Evolutionary conservation across 352 stramenopile species (phyloP), one percentile per base, ranked within the genome.

Genomic region (Phytophthora quininea): DNA sequence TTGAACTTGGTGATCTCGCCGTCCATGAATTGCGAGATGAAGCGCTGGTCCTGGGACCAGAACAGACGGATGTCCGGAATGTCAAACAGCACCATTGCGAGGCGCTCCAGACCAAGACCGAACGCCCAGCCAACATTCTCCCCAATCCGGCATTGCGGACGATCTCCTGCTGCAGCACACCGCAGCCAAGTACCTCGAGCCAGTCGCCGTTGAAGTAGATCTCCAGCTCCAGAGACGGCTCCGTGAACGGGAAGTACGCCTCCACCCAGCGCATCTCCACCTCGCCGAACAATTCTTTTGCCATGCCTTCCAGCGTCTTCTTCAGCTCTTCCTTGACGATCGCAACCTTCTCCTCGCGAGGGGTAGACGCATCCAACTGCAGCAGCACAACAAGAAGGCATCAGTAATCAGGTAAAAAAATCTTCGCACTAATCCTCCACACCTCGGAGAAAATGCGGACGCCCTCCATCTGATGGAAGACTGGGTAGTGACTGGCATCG

Each of bases 11-110:
- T 92, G 81, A 99, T 98, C 64, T 96, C 58, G 10, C 95, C 96
- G 58, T 96, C 83, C 67, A 93, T 79, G 73, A 98, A 98, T 65
- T 98, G 92, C 62, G 84, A 98, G 50, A 92, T 82, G 74, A 98
- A 98, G 37, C 97, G 86, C 60, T 86, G 51, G 80, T 99, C 97
- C 37, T 97, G 76, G 0, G 91, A 97, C 98, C 98, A 99, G 84
- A 99, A 99, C 12, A 99, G 74, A 38, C 98, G 97, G 82, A 99
- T 99, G 70, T 99, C 98, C 3, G 98, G 97, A 75, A 99, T 99
- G 50, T 98, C 81, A 78, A 99, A 99, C 24, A 99, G 79, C 30
- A 99, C 96, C 98, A 99, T 99, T 5, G 97, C 98, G 24, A 99
- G 83, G 53, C 98, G 88, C 74, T 99, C 98, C 11, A 99, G 88